Evolutionary conservation across 805 yeast species (phyloP).

Genomic region (Spathaspora sp.): DNA sequence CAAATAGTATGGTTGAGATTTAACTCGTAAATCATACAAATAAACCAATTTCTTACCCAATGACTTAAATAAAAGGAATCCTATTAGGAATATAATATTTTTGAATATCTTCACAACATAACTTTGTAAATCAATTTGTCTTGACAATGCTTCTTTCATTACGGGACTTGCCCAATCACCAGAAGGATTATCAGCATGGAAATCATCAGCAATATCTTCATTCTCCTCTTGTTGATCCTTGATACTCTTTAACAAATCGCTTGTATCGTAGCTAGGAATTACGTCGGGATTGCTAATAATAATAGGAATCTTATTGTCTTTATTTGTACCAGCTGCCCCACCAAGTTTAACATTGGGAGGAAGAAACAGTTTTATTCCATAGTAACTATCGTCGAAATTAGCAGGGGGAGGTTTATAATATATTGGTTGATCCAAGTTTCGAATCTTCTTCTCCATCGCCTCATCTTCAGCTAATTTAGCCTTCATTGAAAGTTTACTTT

Average conservation of each 20-base stretch:
- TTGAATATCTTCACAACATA: slow-evolving; percentile 29
- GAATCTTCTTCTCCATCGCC: neutral
- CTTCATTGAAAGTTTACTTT: slow-evolving; percentile 7
- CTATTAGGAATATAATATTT: slow-evolving; percentile 22
- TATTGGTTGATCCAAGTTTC: slow-evolving; percentile 14
- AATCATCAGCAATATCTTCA: slow-evolving; percentile 8
- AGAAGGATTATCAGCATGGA: slow-evolving; percentile 10
- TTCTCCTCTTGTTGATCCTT: slow-evolving; percentile 7
- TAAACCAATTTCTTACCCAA: slow-evolving; percentile 9
- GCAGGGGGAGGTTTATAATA: slow-evolving; percentile 31
- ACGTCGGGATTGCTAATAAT: slow-evolving; percentile 1
- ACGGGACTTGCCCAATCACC: slow-evolving; percentile 41
- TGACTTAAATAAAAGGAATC: slow-evolving; percentile 21
- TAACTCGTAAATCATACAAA: slow-evolving; percentile 7
- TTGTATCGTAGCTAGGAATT: neutral
- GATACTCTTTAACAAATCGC: neutral
- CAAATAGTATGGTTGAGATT: slow-evolving; percentile 2
- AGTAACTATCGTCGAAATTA: slow-evolving; percentile 17
- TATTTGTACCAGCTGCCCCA: neutral
- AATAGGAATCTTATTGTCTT: slow-evolving; percentile 10
- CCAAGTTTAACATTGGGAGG: slow-evolving; percentile 18
- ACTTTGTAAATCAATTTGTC: slow-evolving; percentile 42
- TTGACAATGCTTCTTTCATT: slow-evolving; percentile 38
- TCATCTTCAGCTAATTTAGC: neutral
- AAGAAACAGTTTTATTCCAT: slow-evolving; percentile 23